Conservation (phyloP, 2,329 filamentous ascomycete species). For the Ceratocystiopsis sp. region DNA sequence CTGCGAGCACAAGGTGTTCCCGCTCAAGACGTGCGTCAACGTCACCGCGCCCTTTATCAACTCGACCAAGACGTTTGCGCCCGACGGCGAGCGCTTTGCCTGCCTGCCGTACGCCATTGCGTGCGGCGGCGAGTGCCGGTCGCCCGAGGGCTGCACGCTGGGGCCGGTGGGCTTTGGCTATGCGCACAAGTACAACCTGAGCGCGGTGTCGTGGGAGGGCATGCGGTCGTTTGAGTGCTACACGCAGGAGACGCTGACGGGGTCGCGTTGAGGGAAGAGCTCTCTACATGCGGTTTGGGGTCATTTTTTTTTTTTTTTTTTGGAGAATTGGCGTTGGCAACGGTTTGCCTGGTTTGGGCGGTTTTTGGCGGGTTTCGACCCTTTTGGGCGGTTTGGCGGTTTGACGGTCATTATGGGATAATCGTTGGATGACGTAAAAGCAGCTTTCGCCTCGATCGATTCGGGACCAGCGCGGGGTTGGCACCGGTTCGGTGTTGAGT, state of each 20-base stretch:
- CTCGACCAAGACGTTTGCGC: constrained; percentile 31
- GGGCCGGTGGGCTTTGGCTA: constrained; percentile 29
- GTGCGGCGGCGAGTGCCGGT: constrained; percentile 29
- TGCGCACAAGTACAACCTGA: constrained; percentile 29
- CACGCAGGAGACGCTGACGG: constrained; percentile 6
- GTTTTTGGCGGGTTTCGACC: not conserved
- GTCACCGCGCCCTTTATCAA: constrained; percentile 20
- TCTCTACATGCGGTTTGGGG: too few species aligned
- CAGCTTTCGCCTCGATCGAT: too few species aligned
- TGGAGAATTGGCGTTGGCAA: not conserved
- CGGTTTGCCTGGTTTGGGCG: not conserved
- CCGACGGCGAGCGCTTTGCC: constrained; percentile 29
- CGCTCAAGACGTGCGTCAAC: constrained; percentile 28
- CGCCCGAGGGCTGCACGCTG: constrained; percentile 34
- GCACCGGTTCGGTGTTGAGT: too few species aligned
- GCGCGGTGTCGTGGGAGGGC: constrained; percentile 26
- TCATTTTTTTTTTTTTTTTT: not conserved
- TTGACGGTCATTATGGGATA: too few species aligned
- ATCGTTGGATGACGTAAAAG: too few species aligned
- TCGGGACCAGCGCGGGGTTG: too few species aligned
- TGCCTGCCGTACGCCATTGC: constrained; percentile 27
- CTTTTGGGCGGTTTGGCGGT: not conserved
- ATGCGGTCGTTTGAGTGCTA: constrained; percentile 22
- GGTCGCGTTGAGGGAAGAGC: not conserved
- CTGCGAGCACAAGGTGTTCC: constrained; percentile 27